Evolutionary conservation across 2,329 filamentous ascomycete genomes (phyloP), one percentile per base, ranked within the genome.

Genomic region (Talaromyces sp.): DNA sequence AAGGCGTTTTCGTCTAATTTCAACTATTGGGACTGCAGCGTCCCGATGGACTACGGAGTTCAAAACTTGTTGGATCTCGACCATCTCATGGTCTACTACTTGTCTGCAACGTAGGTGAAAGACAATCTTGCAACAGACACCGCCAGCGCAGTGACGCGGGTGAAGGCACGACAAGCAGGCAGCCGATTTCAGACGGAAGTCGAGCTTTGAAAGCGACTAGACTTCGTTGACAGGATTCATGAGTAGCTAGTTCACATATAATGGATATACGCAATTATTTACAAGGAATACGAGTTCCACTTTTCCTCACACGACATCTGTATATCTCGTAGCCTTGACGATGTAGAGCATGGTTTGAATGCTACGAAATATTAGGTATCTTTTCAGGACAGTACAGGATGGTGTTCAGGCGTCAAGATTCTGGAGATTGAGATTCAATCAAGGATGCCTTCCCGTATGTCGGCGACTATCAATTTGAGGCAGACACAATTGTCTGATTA

Each of bases 11-110:
- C 59, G 49, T 60, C 60, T 45, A 39, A 47, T 41, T 39, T 45
- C 50, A 60, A 69, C 65, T 67, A 63, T 68, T 67, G 58, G 56
- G 69, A 66, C 19, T 64, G 37, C 63, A 69, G 50, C 5, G 41
- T 37, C 47, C 50, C 54, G 24, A 27, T 62, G 27, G 31, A 27
- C 35, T 50, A 19, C 39, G 56, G 64, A 63, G 31, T 63, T 67
- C 61, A 47, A 61, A 47, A 41, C 58, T 58, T 45, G 65, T 22
- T 62, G 31, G 43, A 59, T 43, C 22, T 59, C 39, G 56, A 45
- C 39, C 27, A 45, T 59, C 6, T 6, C 27, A 19, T 33, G 41
- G 52, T 63, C 41, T 57, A 35, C 61, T 33, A 56, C 60, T 57
- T 56, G 50, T 63, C 52, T 63, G 37, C 61, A 47, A 37, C 61